Evolutionary conservation across 2,329 filamentous ascomycete genomes (phyloP).

Genomic region (Cordyceps tenuipes): DNA sequence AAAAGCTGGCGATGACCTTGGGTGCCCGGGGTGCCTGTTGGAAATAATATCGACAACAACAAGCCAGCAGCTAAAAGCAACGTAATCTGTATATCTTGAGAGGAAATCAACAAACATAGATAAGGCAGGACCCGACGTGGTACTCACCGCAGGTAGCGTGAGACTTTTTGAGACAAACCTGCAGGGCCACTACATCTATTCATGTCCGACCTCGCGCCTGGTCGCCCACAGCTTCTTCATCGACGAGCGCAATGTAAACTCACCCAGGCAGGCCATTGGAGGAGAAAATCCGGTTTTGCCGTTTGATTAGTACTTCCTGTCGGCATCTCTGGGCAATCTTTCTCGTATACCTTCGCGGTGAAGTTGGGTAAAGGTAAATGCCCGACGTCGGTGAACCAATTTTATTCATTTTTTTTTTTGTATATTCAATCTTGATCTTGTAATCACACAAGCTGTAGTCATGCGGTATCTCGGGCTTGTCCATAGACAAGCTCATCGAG

Average conservation of each 20-base stretch:
- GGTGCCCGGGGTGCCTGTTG: too few species aligned
- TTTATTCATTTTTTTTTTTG: slow-evolving; percentile 8
- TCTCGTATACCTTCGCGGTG: background rate
- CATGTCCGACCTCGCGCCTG: too few species aligned
- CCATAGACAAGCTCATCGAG: background rate
- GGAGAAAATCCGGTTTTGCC: background rate
- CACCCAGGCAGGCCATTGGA: too few species aligned
- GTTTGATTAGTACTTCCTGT: background rate
- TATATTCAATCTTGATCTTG: background rate
- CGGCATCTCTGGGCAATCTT: background rate
- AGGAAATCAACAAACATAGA: too few species aligned
- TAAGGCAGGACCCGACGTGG: too few species aligned
- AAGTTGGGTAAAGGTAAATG: background rate
- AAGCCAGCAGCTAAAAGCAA: too few species aligned
- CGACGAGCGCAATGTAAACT: background rate
- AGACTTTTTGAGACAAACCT: too few species aligned
- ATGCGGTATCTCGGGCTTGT: background rate
- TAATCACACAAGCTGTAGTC: background rate
- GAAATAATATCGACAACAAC: too few species aligned
- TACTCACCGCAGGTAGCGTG: too few species aligned
- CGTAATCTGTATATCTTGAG: too few species aligned
- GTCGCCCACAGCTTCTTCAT: background rate
- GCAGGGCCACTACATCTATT: too few species aligned
- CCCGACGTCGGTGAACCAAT: background rate
- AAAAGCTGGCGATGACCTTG: too few species aligned